Conservation (phyloP, 345 rosid species). For the Turnera subulata region DNA sequence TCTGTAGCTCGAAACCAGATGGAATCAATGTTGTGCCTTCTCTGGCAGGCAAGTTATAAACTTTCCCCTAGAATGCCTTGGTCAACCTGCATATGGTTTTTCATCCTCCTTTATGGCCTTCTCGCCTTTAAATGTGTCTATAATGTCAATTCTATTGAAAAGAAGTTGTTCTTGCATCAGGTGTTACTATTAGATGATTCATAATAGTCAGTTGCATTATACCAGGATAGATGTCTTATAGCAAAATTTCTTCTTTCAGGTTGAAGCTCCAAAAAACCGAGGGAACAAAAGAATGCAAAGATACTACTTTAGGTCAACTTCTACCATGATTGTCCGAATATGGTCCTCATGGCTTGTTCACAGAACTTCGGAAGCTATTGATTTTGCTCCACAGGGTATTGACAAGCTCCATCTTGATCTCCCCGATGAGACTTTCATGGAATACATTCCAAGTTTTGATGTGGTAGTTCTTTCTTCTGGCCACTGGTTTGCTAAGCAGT, state of each 20-base stretch:
- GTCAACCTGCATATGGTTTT: not conserved
- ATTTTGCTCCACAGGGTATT: constrained; percentile 70
- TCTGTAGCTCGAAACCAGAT: constrained; percentile 98
- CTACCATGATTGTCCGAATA: constrained; percentile 68
- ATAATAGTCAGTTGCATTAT: too few relatives aligned
- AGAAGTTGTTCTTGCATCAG: too few relatives aligned
- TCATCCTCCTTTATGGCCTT: too few relatives aligned
- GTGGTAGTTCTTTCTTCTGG: constrained; percentile 88
- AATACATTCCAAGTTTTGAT: constrained; percentile 58
- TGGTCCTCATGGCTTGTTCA: constrained; percentile 99
- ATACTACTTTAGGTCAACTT: constrained; percentile 65
- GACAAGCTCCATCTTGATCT: constrained; percentile 83
- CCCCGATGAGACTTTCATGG: constrained; percentile 71
- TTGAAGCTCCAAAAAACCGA: constrained; percentile 80
- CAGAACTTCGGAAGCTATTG: constrained; percentile 52
- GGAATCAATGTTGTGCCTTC: constrained; percentile 97
- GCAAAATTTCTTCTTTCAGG: constrained; percentile 41
- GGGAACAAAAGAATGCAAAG: constrained; percentile 90
- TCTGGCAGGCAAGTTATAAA: constrained; percentile 80
- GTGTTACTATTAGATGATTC: too few relatives aligned
- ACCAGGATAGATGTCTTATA: too few relatives aligned
- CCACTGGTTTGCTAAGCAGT: constrained; percentile 98
- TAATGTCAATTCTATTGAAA: too few relatives aligned
- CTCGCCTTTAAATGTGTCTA: too few relatives aligned
- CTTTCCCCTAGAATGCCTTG: not conserved